Evolutionary conservation across 129 eudicot genomes (phyloP).

Genomic region (Flaveria bidentis): DNA sequence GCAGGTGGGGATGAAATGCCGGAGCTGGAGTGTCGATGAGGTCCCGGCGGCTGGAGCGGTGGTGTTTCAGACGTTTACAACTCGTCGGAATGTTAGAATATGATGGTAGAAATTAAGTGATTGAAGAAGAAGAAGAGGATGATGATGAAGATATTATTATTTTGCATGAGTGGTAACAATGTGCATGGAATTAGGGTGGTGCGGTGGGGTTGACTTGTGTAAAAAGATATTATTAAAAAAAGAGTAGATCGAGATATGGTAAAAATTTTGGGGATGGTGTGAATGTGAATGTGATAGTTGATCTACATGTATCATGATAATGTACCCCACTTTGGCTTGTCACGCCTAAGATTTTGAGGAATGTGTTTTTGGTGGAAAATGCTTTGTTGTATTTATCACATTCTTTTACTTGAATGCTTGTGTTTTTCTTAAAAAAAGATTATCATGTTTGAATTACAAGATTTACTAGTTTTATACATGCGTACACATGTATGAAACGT

Average conservation of each 20-base stretch:
- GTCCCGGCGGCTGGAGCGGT: constrained; percentile 67
- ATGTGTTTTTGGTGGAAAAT: constrained; percentile 38
- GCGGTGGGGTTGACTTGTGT: constrained; percentile 54
- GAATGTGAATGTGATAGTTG: constrained; percentile 15
- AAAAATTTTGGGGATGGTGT: constrained; percentile 27
- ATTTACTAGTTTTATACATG: no score
- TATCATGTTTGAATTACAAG: not conserved
- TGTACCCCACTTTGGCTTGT: constrained; percentile 68
- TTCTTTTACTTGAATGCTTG: constrained; percentile 16
- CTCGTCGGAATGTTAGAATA: constrained; percentile 50
- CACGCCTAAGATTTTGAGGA: constrained; percentile 72
- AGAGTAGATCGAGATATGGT: constrained; percentile 19
- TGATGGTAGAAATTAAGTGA: not conserved
- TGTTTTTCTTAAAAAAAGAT: not conserved
- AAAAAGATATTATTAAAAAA: constrained; percentile 35
- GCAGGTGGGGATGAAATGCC: constrained; percentile 66
- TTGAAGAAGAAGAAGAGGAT: constrained; percentile 1
- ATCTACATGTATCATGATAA: constrained; percentile 44
- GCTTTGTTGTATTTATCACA: constrained; percentile 1
- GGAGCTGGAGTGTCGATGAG: constrained; percentile 61
- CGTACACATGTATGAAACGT: not conserved
- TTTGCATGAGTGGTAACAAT: constrained; percentile 40
- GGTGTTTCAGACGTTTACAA: constrained; percentile 63
- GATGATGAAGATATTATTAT: constrained; percentile 27
- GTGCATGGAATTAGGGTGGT: constrained; percentile 42